These are phyloP conservation scores for Hevea brasiliensis DNA, from an alignment of 345 rosid genomes.

Conservation along the genomic window DNA sequence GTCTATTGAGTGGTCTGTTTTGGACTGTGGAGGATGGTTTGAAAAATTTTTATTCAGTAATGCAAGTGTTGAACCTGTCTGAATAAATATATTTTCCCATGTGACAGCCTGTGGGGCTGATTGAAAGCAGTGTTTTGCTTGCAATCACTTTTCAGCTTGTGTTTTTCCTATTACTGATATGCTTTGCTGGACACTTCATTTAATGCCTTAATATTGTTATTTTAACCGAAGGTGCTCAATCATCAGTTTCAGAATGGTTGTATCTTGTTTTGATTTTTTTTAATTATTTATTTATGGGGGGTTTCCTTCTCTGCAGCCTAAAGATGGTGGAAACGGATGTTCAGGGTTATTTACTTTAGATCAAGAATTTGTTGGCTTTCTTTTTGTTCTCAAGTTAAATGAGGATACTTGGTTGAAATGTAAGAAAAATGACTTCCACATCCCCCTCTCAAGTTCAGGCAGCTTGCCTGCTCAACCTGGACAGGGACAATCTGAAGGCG, in stretches of 20 bases:
- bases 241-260: constrained; percentile 7
- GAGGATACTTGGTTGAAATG: constrained; percentile 68
- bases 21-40: not conserved
- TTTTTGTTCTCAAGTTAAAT: constrained; percentile 77
- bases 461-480: constrained; percentile 36
- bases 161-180: not conserved
- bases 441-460: constrained; percentile 58
- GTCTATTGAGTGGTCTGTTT: not conserved
- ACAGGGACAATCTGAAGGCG: constrained; percentile 30
- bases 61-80: not conserved
- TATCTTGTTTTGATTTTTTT: constrained; percentile 12
- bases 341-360: constrained; percentile 66
- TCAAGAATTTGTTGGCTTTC: constrained; percentile 58
- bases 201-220: not conserved
- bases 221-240: not conserved
- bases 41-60: too few species aligned
- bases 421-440: constrained; percentile 70
- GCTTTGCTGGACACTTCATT: not conserved
- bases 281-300: not conserved
- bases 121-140: constrained; percentile 8
- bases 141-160: not conserved
- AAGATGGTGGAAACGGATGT: constrained; percentile 54
- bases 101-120: not conserved
- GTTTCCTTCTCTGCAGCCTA: constrained; percentile 52
- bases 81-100: not conserved